Base-by-base conservation (phyloP, 2,329 filamentous ascomycete species). In the Colletotrichum sp. region DNA sequence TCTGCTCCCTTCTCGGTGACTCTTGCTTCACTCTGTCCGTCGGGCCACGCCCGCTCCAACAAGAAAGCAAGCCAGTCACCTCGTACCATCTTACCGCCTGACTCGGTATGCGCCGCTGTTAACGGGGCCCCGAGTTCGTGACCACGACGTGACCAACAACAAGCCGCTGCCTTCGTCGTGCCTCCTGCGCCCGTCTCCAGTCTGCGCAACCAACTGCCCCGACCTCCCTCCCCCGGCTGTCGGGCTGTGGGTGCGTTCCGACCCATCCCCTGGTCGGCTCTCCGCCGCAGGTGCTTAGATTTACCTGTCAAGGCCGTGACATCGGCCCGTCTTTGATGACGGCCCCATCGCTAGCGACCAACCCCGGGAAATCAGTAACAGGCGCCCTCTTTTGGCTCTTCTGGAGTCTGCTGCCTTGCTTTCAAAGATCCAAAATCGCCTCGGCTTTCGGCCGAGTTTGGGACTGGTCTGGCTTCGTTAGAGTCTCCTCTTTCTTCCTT, bases 321-420 rank as follows among this genome's bases (percentile, higher is more conserved):
- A 76, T 76, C 73, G 73, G 73, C 57, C 73, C 73, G 73, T 76
- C 64, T 76, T 76, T 76, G 63, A 76, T 73, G 64, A 76, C 70
- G 73, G 73, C 70, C 70, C 73, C 73, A 76, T 76, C 39, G 36
- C 39, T 36, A 60, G 57, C 70, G 32, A 62, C 32, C 73, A 64
- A 26, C 39, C 39, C 39, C 39, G 39, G 69, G 71, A 68, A 69
- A 75, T 67, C 69, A 44, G n/a, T 32, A 72, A 21, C 67, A 30
- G 36, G 24, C 12, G 28, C 26, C 44, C 18, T 70, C 39, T 34
- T 39, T 39, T 39, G 34, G 8, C 59, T 66, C 44, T n/a, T 36
- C 55, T 52, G 64, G 65, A 67, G 66, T 24, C 32, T 64, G 44
- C 30, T 71, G 52, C 69, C 62, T 55, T 68, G 69, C 72, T 75